Percentiles rank a stretch among this genome's conserved stretches.
Conservation (phyloP, 768 basidiomycete genomes). For the Hydnomerulius pinastri region DNA sequence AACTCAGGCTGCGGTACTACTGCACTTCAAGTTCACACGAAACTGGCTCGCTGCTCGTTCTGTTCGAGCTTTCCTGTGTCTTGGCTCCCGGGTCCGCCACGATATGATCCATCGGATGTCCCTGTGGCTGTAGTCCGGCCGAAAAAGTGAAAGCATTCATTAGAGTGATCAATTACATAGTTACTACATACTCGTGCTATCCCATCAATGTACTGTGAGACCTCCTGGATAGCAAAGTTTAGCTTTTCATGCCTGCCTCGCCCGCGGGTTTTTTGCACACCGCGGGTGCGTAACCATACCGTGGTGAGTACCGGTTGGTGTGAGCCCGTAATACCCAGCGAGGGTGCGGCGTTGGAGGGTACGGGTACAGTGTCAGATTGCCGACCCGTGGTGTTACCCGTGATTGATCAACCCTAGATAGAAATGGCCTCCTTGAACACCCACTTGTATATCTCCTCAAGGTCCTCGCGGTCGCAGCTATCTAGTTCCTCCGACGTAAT, state of each 20-base stretch:
- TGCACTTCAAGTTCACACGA: conserved; percentile 15
- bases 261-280: conserved; percentile 2
- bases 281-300: not conserved
- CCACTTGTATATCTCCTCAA: not conserved
- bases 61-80: conserved; percentile 16
- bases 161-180: not conserved
- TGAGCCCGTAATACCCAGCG: not conserved
- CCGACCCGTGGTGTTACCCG: conserved; percentile 3
- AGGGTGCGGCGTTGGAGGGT: conserved; percentile 8
- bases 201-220: not conserved
- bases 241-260: not conserved
- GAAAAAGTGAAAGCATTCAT: not conserved
- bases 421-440: not conserved
- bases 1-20: conserved; percentile 16
- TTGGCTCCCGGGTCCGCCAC: conserved; percentile 16
- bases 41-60: conserved; percentile 15
- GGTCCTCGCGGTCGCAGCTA: not conserved
- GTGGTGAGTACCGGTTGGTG: not conserved
- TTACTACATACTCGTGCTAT: not conserved
- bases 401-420: conserved; percentile 3
- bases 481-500: not conserved
- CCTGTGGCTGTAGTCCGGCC: not conserved
- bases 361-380: conserved; percentile 5
- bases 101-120: conserved; percentile 8
- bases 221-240: not conserved